Evolutionary conservation across 306 rosid genomes (phyloP).

Genomic region (Begonia masoniana): DNA sequence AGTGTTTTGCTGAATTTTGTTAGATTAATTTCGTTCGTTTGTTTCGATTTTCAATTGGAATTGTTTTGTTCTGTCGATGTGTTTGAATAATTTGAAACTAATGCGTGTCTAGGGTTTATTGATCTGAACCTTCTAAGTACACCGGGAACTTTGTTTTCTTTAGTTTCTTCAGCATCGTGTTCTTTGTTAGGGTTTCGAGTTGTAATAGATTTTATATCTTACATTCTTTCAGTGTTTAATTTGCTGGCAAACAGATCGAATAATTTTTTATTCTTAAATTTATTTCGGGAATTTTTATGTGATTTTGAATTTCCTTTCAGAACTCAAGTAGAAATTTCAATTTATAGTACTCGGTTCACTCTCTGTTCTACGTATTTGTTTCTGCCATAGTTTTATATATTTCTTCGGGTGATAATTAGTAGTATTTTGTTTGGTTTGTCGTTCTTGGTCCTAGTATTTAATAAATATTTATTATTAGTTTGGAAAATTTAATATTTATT

Average conservation of each 20-base stretch:
- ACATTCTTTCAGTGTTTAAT: too few relatives aligned
- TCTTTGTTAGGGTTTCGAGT: constrained; percentile 5
- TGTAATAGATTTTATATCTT: too few relatives aligned
- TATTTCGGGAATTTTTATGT: too few relatives aligned
- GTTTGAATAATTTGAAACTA: constrained; percentile 12
- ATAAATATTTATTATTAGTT: too few relatives aligned
- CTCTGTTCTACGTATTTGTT: too few relatives aligned
- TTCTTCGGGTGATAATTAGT: neutral
- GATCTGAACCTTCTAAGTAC: constrained; percentile 16
- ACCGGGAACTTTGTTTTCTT: constrained; percentile 1
- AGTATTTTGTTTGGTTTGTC: neutral
- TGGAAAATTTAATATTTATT: too few relatives aligned
- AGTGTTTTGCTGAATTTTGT: neutral
- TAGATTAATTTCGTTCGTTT: neutral
- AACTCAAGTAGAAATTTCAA: too few relatives aligned
- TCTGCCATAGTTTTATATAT: constrained; percentile 3
- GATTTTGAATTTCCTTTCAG: too few relatives aligned
- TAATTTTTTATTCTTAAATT: too few relatives aligned
- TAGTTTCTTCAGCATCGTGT: neutral
- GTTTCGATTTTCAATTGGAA: neutral
- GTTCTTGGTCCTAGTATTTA: neutral
- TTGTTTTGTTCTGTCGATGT: neutral
- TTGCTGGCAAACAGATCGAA: too few relatives aligned
- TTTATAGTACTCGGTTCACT: too few relatives aligned
- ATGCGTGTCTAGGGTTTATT: constrained; percentile 8